Percentiles rank a stretch among this genome's conserved stretches.
These are phyloP conservation scores for Aspergillus clavatus DNA, from an alignment of 2,329 filamentous ascomycete species.

Conservation along the genomic window DNA sequence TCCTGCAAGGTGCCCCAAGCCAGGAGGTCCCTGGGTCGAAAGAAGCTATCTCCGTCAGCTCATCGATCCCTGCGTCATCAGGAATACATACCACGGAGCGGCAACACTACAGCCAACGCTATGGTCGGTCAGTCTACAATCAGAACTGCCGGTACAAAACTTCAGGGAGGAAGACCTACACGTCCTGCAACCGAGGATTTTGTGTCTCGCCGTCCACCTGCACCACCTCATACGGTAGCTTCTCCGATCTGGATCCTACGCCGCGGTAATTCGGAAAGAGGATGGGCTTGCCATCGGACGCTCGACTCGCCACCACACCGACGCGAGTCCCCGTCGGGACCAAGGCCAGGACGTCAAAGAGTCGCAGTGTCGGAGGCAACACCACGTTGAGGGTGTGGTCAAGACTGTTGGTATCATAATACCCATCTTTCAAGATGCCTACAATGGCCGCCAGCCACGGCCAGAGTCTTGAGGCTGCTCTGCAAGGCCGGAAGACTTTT, in stretches of 20 bases:
- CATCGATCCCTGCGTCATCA: no score
- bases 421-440: slow-evolving; percentile 6
- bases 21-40: slow-evolving; percentile 11
- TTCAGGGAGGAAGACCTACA: slow-evolving; percentile 8
- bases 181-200: slow-evolving; percentile 11
- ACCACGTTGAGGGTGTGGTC: slow-evolving; percentile 3
- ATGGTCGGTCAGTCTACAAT: neutral
- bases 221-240: no score
- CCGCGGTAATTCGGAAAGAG: slow-evolving; percentile 17
- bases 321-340: slow-evolving; percentile 5
- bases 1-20: slow-evolving; percentile 17
- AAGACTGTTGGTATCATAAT: slow-evolving; percentile 11
- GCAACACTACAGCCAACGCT: slow-evolving; percentile 15
- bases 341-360: slow-evolving; percentile 9
- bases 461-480: neutral
- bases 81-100: slow-evolving; percentile 19
- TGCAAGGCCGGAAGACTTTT: slow-evolving; percentile 8
- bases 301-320: slow-evolving; percentile 14
- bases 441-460: slow-evolving; percentile 3
- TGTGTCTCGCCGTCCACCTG: no score
- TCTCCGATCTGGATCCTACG: neutral
- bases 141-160: neutral
- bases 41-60: slow-evolving; percentile 22
- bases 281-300: slow-evolving; percentile 15
- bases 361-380: slow-evolving; percentile 2